phyloP scores from a whole-genome alignment of 1,284 basidiomycete genomes.

The Jaminaea rosea region DNA sequence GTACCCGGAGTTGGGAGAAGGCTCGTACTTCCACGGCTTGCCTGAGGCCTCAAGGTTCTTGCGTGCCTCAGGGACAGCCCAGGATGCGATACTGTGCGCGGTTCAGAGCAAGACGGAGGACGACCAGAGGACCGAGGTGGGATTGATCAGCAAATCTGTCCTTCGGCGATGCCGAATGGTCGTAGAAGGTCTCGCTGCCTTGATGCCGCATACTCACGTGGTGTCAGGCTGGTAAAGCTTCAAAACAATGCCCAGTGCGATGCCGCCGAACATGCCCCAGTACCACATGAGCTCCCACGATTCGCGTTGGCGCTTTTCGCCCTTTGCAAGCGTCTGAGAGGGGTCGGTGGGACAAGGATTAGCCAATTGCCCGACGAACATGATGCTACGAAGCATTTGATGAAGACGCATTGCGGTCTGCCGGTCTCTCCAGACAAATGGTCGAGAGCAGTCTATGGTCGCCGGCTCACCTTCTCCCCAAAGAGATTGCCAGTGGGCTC shows the following conservation, averaged over 20 bases:
- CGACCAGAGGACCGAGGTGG: too few species aligned
- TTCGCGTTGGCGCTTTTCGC: conserved; percentile 74
- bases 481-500: conserved; percentile 42
- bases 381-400: background rate
- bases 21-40: conserved; percentile 42
- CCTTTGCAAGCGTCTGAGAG: conserved; percentile 52
- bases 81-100: conserved; percentile 32
- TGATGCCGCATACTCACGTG: conserved; percentile 71
- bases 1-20: conserved; percentile 5
- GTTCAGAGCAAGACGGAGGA: background rate
- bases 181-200: too few species aligned
- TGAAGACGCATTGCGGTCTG: background rate
- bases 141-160: too few species aligned
- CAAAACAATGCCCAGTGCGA: conserved; percentile 66
- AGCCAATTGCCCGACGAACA: background rate
- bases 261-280: conserved; percentile 67
- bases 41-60: conserved; percentile 42
- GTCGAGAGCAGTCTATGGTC: background rate
- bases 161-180: too few species aligned
- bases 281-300: conserved; percentile 58
- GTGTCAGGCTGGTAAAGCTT: conserved; percentile 93
- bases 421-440: background rate
- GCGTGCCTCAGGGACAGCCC: conserved; percentile 42
- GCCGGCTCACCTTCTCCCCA: conserved; percentile 34
- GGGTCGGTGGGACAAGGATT: background rate